Evolutionary conservation across 345 rosid species (phyloP), one percentile per base, ranked within the genome.

Genomic region (Gynandropsis gynandra): DNA sequence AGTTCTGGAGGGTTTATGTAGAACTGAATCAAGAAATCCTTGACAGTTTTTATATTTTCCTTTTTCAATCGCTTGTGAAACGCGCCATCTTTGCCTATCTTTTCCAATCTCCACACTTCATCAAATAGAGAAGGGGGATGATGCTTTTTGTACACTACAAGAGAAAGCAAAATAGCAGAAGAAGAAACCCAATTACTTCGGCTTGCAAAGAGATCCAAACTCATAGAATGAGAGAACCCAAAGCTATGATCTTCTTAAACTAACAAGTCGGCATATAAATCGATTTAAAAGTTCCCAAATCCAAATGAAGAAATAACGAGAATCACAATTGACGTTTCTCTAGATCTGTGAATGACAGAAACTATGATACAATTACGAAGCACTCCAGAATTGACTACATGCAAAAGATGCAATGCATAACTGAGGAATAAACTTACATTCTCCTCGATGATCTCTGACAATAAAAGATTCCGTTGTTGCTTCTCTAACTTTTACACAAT

Each of bases 401-500:
- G n/a, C n/a, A n/a, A n/a, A n/a, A n/a, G n/a, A n/a, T 15, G 34
- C 11, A 32, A 21, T 15, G 47, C 29, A 24, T 5, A 41, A 48
- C 13, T 11, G 42, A 54, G 8, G 54, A 63, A 33, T 24, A 58
- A 20, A 82, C 96, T 84, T 63, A 92, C 98, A 64, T 74, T 92
- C 98, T 58, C 98, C 98, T 33, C 98, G 95, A 62, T 92, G 98
- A 80, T 92, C 98, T 67, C 98, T 82, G 62, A 92, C 98, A 27
- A 82, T 68, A 62, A 87, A 87, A n/a, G 98, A 78, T 37, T 82
- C 95, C 1, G 96, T 84, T 72, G 78, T 75, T 33, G 96, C 93
- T 66, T 85, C 98, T 66, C 52, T 74, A 17, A 85, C 56, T 61
- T 79, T 68, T 44, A 66, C 71, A 64, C 76, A 82, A 17, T 79